Conservation (phyloP, 176 grass and related monocot species). For the Carex parvula region DNA sequence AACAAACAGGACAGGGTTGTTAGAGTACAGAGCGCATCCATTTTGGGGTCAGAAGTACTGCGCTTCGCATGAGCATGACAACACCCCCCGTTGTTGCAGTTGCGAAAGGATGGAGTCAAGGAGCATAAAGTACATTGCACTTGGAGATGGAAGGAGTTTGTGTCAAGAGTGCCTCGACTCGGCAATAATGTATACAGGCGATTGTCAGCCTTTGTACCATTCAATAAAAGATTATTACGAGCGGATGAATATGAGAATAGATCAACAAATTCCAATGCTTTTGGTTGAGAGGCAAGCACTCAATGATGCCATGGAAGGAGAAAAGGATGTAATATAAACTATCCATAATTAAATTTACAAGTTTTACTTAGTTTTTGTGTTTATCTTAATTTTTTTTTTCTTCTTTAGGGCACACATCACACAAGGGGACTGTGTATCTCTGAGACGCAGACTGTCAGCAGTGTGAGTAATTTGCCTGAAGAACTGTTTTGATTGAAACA, state of each 20-base stretch:
- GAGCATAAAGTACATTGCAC: conserved; percentile 61
- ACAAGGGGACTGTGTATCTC: conserved; percentile 89
- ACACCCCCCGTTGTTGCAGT: conserved; percentile 70
- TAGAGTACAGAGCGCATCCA: conserved; percentile 79
- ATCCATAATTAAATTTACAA: neutral
- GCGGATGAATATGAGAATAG: conserved; percentile 94
- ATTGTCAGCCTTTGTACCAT: conserved; percentile 83
- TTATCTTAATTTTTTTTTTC: neutral
- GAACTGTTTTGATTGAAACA: neutral
- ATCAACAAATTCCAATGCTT: conserved; percentile 97
- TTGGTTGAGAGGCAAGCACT: conserved; percentile 96
- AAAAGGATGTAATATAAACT: conserved; percentile 55
- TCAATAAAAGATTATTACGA: conserved; percentile 98
- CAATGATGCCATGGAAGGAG: conserved; percentile 97
- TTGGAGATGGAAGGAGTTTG: conserved; percentile 76
- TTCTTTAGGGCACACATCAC: conserved; percentile 69
- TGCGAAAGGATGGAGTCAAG: conserved; percentile 94
- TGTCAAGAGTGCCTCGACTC: conserved; percentile 87
- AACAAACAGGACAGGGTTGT: conserved; percentile 55
- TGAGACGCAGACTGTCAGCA: conserved; percentile 84
- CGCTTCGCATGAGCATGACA: conserved; percentile 64
- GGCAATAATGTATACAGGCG: conserved; percentile 82
- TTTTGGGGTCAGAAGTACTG: conserved; percentile 97
- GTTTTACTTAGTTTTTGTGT: neutral
- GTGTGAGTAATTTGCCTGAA: conserved; percentile 48